Evolutionary conservation across 495 filamentous ascomycete genomes (phyloP), one percentile per base, ranked within the genome.

Genomic region (Evernia prunastri): DNA sequence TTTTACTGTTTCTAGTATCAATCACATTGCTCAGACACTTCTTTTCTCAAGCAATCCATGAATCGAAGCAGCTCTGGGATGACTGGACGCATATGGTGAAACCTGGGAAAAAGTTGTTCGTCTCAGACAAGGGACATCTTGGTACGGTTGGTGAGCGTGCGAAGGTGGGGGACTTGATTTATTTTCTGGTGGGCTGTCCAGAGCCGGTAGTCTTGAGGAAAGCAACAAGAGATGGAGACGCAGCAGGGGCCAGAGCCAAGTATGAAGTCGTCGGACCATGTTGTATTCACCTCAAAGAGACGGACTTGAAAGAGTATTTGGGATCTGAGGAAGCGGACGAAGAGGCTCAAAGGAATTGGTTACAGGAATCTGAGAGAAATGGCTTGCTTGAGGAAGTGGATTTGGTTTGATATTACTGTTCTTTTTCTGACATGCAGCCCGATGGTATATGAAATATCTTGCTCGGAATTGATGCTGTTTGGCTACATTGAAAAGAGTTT

Each of bases 91-190:
- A 29, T 4, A 15, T 57, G 7, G 39, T 43, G 15, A 11, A 57
- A n/a, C 61, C 49, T 13, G 49, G 61, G 9, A 63, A 57, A 25
- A 37, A n/a, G 42, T 33, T 63, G 31, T 42, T 63, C 23, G 17
- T 57, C 6, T 31, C 61, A 1, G 61, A 63, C 12, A 54, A 57
- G 9, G 61, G 61, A 31, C 43, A 57, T 37, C 47, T 63, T 31
- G 53, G 31, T 40, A 23, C 57, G 49, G 61, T 40, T 3, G 47
- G 57, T 57, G 49, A 63, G 13, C 31, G 53, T 20, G 61, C 61
- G 47, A 35, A 39, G 49, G 33, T 25, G 29, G 61, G 61, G 10
- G 61, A 63, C 29, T 8, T 56, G 18, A 31, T 63, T 33, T 63
- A 36, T 27, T 17, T 20, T n/a, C 33, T 63, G 47, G 31, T 57